phyloP scores from a whole-genome alignment of 2,329 filamentous ascomycete species.

The Fusarium avenaceum region DNA sequence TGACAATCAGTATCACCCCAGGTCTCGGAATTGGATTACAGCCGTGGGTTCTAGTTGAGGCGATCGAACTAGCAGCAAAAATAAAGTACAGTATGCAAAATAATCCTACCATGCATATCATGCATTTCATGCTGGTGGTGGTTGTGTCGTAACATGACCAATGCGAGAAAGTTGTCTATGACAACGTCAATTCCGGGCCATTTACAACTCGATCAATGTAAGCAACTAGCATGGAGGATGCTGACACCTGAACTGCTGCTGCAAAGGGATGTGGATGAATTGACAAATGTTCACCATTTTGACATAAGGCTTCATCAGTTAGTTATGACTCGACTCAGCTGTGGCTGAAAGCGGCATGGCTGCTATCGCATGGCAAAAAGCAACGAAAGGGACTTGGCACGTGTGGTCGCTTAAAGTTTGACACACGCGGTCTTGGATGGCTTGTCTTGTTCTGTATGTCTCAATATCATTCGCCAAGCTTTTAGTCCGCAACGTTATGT shows the following conservation, averaged over 20 bases:
- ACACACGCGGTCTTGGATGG: conserved; percentile 38
- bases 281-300: not conserved
- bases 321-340: conserved; percentile 37
- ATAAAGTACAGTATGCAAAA: conserved; percentile 5
- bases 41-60: conserved; percentile 3
- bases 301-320: conserved; percentile 25
- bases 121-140: conserved; percentile 18
- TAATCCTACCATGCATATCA: conserved; percentile 20
- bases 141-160: conserved; percentile 3
- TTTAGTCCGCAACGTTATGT: conserved; percentile 1
- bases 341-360: conserved; percentile 42
- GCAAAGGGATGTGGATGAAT: not conserved
- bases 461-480: conserved; percentile 33
- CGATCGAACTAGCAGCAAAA: conserved; percentile 10
- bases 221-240: not conserved
- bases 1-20: not conserved
- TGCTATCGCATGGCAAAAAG: conserved; percentile 39
- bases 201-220: not conserved
- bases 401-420: conserved; percentile 48
- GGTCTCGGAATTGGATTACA: conserved; percentile 8
- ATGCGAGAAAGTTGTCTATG: not conserved
- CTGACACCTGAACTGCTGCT: not conserved
- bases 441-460: conserved; percentile 42
- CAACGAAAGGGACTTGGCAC: conserved; percentile 45
- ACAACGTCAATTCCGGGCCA: not conserved